Base-by-base conservation (phyloP, 2,329 filamentous ascomycete species). In the Conoideocrella luteorostrata region DNA sequence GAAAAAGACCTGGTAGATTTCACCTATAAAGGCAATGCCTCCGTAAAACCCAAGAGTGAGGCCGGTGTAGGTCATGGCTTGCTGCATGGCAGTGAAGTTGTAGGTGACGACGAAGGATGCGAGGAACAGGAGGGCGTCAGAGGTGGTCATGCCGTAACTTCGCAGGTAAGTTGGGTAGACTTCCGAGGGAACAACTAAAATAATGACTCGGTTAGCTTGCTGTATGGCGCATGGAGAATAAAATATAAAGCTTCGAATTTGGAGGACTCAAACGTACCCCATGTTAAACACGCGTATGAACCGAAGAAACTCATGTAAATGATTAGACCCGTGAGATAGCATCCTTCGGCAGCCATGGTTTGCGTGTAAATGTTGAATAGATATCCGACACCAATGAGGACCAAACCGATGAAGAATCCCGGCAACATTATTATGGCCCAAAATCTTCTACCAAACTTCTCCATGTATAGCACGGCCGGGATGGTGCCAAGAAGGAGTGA, bases 351-450 rank as follows among this genome's bases (percentile, higher is more conserved):
- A 0, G 68, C 68, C 1, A 60, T 54, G 0, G 70, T 68, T 41
- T 78, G 67, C 1, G 64, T 68, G 0, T 61, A 47, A 4, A 71
- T 53, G 7, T 70, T 57, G 32, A 84, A 71, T 9, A 77, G 73
- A 63, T 86, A 85, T 35, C 74, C 78, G 15, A 72, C 64, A 4
- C 82, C 84, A 47, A 87, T 80, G 20, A 87, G 67, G 9, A 86
- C 62, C 0, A 87, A 69, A 13, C 83, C 83, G 35, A 86, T 58
- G 54, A 87, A 84, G 70, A 86, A 87, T 0, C 82, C 80, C 0
- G 82, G 82, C 32, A 88, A 66, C 77, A 84, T 87, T 4, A 71
- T 72, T 48, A 81, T 84, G 24, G 82, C 84, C 84, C 83, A 87
- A 72, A 86, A 86, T 4, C 83, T 78, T 18, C 84, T 79, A 11